These are phyloP conservation scores for Claviceps paspali DNA, from an alignment of 2,329 filamentous ascomycete species.

Conservation along the genomic window DNA sequence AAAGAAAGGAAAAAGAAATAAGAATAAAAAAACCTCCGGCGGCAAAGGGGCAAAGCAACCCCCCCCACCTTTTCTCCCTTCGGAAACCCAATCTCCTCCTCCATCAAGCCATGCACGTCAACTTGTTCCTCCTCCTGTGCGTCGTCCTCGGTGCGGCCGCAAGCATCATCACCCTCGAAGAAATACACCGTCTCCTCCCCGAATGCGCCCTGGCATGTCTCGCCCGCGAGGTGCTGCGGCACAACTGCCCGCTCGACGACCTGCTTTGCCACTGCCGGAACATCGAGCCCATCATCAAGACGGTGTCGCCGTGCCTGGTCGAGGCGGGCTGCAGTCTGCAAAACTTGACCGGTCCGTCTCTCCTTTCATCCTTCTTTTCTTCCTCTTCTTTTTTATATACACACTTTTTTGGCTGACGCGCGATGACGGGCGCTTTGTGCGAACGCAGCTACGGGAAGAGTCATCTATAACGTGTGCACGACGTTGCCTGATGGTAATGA, in stretches of 20 bases:
- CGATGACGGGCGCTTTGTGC: not conserved
- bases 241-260: slow-evolving; percentile 21
- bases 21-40: no score
- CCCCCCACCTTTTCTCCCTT: no score
- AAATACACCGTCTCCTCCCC: slow-evolving; percentile 16
- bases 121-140: no score
- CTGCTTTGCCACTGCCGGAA: slow-evolving; percentile 24
- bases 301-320: slow-evolving; percentile 21
- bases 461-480: slow-evolving; percentile 4
- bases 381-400: not conserved
- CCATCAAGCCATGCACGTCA: no score
- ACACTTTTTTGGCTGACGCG: not conserved
- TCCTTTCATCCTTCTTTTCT: not conserved
- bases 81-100: no score
- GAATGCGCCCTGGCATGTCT: slow-evolving; percentile 24
- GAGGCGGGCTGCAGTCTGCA: slow-evolving; percentile 18
- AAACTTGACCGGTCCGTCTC: slow-evolving; percentile 18
- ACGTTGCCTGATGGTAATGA: not conserved
- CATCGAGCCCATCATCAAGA: slow-evolving; percentile 17
- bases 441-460: slow-evolving; percentile 2
- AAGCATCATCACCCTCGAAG: not conserved
- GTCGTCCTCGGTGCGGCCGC: no score
- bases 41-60: no score
- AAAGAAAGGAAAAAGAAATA: no score
- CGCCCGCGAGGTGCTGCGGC: slow-evolving; percentile 13